Conservation (phyloP, 257 asterid genomes). For the Solanum arcanum region DNA sequence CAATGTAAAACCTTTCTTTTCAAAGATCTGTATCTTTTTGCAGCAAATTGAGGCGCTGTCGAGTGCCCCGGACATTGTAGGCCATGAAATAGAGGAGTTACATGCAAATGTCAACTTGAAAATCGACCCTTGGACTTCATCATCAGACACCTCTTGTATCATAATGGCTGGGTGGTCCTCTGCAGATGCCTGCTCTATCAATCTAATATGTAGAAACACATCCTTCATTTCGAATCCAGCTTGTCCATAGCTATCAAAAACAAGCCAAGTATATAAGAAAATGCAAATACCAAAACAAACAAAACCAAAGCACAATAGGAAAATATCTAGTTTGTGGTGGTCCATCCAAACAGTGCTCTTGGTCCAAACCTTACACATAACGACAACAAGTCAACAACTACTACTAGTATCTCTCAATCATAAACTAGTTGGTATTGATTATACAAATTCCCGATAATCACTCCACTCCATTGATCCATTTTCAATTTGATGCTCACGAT, state of each 20-base stretch:
- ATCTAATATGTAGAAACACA: conserved; percentile 85
- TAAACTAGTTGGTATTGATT: background rate
- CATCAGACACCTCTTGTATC: conserved; percentile 71
- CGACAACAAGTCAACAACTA: background rate
- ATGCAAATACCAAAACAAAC: background rate
- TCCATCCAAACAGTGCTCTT: background rate
- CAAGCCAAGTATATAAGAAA: background rate
- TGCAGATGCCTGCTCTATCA: conserved; percentile 70
- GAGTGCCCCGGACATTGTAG: conserved; percentile 83
- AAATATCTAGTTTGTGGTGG: background rate
- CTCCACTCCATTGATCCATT: background rate
- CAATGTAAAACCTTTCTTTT: conserved; percentile 82
- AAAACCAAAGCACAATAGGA: background rate
- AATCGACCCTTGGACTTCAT: conserved; percentile 41
- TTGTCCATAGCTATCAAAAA: conserved; percentile 61
- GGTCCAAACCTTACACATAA: background rate
- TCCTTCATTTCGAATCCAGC: conserved; percentile 97
- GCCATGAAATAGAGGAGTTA: conserved; percentile 83
- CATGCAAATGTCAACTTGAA: conserved; percentile 86
- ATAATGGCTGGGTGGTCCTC: conserved; percentile 75
- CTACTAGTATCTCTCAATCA: background rate
- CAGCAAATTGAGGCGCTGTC: conserved; percentile 84
- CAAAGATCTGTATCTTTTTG: conserved; percentile 81
- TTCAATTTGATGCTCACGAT: background rate
- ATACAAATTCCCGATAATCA: background rate